These are phyloP conservation scores for Gracilaria caudata DNA, from an alignment of 23 red algal species.

Conservation along the genomic window DNA sequence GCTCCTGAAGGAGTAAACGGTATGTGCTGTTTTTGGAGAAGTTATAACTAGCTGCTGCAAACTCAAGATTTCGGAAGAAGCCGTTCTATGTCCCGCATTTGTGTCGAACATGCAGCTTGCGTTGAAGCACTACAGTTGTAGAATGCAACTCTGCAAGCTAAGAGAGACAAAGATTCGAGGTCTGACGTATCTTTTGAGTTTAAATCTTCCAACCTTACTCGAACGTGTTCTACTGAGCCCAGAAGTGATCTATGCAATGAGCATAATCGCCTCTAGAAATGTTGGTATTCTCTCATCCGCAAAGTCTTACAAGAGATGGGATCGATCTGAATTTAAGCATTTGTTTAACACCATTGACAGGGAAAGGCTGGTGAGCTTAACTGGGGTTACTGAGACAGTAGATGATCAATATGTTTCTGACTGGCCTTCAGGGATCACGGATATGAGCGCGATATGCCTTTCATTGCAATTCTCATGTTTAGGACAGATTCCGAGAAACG, in stretches of 20 bases:
- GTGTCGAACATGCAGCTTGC: constrained; percentile 29
- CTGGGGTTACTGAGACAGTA: neutral
- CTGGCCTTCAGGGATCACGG: constrained; percentile 42
- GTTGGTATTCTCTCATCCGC: constrained; percentile 14
- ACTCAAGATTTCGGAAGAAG: constrained; percentile 12
- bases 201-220: neutral
- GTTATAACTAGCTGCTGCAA: constrained; percentile 27
- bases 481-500: constrained; percentile 16
- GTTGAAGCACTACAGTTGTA: constrained; percentile 36
- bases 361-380: constrained; percentile 19
- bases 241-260: constrained; percentile 48
- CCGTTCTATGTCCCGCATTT: constrained; percentile 53
- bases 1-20: constrained; percentile 35
- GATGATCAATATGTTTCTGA: neutral
- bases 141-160: constrained; percentile 33
- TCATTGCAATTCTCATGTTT: constrained; percentile 51
- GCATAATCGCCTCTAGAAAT: constrained; percentile 46
- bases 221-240: constrained; percentile 54
- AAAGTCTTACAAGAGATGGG: constrained; percentile 32
- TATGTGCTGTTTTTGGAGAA: constrained; percentile 45
- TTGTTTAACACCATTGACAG: constrained; percentile 23
- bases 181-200: neutral
- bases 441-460: constrained; percentile 67
- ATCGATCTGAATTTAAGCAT: constrained; percentile 34
- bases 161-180: neutral